These are phyloP conservation scores for Zhuliangozyma parablackwelliae DNA, from an alignment of 1,139 yeast genomes.

Conservation along the genomic window DNA sequence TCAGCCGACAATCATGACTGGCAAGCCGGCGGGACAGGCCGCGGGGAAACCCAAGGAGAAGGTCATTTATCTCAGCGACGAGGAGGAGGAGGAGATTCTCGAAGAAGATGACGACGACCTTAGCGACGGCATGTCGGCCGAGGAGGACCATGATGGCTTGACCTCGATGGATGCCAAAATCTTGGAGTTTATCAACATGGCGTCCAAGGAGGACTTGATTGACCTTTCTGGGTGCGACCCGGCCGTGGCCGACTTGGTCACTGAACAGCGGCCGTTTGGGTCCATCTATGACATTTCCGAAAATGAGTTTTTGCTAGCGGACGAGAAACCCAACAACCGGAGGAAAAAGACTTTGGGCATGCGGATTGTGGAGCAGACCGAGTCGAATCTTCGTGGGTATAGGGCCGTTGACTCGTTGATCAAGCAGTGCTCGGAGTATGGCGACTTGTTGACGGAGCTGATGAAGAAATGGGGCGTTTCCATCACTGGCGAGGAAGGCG, in stretches of 20 bases:
- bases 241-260: constrained; percentile 58
- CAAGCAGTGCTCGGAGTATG: constrained; percentile 75
- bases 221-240: constrained; percentile 76
- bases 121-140: constrained; percentile 38
- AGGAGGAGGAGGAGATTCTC: constrained; percentile 40
- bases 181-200: constrained; percentile 72
- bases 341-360: constrained; percentile 65
- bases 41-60: background rate
- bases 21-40: constrained; percentile 9
- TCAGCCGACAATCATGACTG: constrained; percentile 1
- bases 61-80: constrained; percentile 16
- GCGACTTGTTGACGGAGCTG: constrained; percentile 63
- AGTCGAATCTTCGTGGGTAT: constrained; percentile 74
- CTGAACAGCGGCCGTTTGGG: constrained; percentile 63
- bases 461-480: constrained; percentile 86
- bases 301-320: constrained; percentile 38
- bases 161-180: constrained; percentile 59
- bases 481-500: constrained; percentile 64
- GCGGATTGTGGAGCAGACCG: constrained; percentile 67
- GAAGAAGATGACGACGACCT: constrained; percentile 27
- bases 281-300: constrained; percentile 56
- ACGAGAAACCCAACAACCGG: constrained; percentile 24
- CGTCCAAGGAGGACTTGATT: constrained; percentile 67
- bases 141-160: constrained; percentile 42
- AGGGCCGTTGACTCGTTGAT: constrained; percentile 91